Evolutionary conservation across 345 rosid species (phyloP), one percentile per base, ranked within the genome.

Genomic region (Moricandia arvensis): DNA sequence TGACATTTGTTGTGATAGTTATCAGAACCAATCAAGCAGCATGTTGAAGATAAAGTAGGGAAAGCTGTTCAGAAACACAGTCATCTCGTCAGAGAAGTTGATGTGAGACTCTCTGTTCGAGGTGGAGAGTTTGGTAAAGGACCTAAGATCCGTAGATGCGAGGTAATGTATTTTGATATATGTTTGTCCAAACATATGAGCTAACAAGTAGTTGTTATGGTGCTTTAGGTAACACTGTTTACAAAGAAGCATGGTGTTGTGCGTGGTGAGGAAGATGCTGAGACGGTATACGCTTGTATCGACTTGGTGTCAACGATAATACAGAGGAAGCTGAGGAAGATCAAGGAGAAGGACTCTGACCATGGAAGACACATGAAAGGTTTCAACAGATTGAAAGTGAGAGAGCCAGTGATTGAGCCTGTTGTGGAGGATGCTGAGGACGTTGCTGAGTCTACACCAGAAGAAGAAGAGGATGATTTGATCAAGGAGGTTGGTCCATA

Each of bases 91-190:
- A 83, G 95, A 68, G 96, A 86, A 82, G 96, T 94, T 31, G 98
- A 94, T 82, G 98, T 90, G 24, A 83, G 95, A 69, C 75, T 94
- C 79, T 94, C 98, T 26, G 85, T 87, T 43, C 79, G 97, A 12
- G 98, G 98, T 3, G 97, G 97, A 49, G 98, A 94, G 81, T 83
- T 94, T 13, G 98, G 98, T 38, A 91, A 82, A 84, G 98, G 98
- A 41, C 97, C 96, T 0, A 87, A 84, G 75, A 85, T 91, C 53
- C 87, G 97, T 16, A 81, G 95, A 82, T 94, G 97, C 49, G 97
- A 94, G 97, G 98, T 94, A 72, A 30, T 31, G 24, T 58, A 12
- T 27, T 38, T 58, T 58, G 30, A 55, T 26, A 26, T 24, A 10
- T 37, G 13, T 24, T 16, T 73, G 63, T 63, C 37, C 49, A 33